Percentiles rank a stretch among this genome's conserved stretches.
phyloP scores from a whole-genome alignment of 805 yeast species.

The Naumovozyma dairenensis region DNA sequence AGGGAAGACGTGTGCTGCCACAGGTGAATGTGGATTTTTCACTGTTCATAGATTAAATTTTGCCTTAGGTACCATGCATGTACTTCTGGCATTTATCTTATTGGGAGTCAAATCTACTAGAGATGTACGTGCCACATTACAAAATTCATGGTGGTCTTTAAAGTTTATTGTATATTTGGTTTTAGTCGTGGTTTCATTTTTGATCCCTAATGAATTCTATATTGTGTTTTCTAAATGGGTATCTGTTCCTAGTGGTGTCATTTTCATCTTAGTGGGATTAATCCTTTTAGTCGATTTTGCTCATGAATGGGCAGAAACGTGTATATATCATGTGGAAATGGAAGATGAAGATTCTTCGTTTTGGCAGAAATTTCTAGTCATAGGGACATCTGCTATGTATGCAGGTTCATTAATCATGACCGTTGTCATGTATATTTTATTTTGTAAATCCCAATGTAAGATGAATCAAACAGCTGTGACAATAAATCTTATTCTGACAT shows the following conservation, averaged over 20 bases:
- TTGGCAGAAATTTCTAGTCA: slow-evolving; percentile 75
- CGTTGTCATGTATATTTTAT: slow-evolving; percentile 68
- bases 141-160: slow-evolving; percentile 85
- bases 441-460: slow-evolving; percentile 71
- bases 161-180: slow-evolving; percentile 54
- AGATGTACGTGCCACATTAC: slow-evolving; percentile 71
- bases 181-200: slow-evolving; percentile 52
- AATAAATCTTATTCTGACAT: slow-evolving; percentile 56
- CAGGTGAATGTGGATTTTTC: slow-evolving; percentile 82
- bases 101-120: slow-evolving; percentile 67
- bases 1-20: slow-evolving; percentile 71
- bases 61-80: slow-evolving; percentile 73
- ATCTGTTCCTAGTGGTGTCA: slow-evolving; percentile 72
- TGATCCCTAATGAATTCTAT: slow-evolving; percentile 81
- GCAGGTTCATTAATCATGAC: slow-evolving; percentile 62
- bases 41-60: slow-evolving; percentile 90
- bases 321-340: slow-evolving; percentile 81
- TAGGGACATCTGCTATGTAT: slow-evolving; percentile 86
- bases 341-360: slow-evolving; percentile 49
- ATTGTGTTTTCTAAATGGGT: slow-evolving; percentile 85
- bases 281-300: slow-evolving; percentile 92
- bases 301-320: slow-evolving; percentile 96
- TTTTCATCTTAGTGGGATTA: slow-evolving; percentile 83
- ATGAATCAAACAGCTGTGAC: slow-evolving; percentile 86
- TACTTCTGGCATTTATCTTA: slow-evolving; percentile 56